Percentiles rank a stretch among this genome's conserved stretches.
These are phyloP conservation scores for Neonectria magnoliae DNA, from an alignment of 2,329 filamentous ascomycete species.

Conservation along the genomic window DNA sequence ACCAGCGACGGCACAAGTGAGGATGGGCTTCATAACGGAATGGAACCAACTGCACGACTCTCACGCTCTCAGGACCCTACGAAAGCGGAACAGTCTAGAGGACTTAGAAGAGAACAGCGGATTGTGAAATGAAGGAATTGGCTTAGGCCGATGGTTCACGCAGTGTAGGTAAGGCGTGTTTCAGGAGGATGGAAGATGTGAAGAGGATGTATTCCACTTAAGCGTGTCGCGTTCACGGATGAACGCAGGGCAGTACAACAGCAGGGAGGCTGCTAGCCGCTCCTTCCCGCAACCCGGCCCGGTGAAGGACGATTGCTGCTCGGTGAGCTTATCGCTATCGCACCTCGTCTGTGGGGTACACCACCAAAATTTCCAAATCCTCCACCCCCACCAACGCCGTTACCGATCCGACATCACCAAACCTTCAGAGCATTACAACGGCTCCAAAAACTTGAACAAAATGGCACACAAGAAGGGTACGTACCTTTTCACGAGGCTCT, in stretches of 20 bases:
- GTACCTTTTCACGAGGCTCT: not conserved
- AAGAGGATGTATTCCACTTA: not conserved
- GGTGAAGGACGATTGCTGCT: slow-evolving; percentile 34
- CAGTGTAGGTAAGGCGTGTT: not conserved
- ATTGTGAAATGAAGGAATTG: not conserved
- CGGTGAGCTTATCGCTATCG: slow-evolving; percentile 30
- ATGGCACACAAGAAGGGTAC: slow-evolving; percentile 49
- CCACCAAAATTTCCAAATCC: slow-evolving; percentile 38
- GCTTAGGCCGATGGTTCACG: not conserved
- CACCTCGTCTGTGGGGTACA: slow-evolving; percentile 34
- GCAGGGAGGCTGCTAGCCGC: slow-evolving; percentile 1
- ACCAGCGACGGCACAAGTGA: slow-evolving; percentile 51
- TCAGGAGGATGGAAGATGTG: not conserved
- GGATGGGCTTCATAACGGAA: slow-evolving; percentile 43
- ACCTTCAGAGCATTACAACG: not conserved
- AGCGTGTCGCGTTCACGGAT: not conserved
- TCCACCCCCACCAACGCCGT: slow-evolving; percentile 35
- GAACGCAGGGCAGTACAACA: slow-evolving; percentile 1
- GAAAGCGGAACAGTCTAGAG: not conserved
- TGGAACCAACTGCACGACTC: not conserved
- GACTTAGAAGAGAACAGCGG: too few species aligned
- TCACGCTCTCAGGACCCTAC: not conserved
- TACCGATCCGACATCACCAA: slow-evolving; percentile 28
- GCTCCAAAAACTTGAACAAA: slow-evolving; percentile 23
- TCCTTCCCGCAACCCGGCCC: slow-evolving; percentile 17